Conservation (phyloP, 2,329 filamentous ascomycete genomes). For the Clonostachys chloroleuca region DNA sequence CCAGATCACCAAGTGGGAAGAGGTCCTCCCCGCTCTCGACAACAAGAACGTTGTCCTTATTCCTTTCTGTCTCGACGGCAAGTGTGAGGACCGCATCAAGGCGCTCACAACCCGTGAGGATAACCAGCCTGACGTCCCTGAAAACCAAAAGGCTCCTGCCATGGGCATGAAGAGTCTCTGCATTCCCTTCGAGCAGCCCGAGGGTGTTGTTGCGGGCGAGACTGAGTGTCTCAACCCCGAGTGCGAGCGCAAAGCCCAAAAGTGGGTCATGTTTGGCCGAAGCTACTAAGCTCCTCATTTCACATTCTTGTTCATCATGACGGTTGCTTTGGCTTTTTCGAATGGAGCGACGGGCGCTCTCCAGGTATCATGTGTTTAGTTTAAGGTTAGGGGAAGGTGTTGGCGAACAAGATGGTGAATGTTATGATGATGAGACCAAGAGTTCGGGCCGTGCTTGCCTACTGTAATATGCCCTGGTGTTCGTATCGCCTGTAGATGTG, state of each 20-base stretch:
- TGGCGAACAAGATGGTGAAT: no score
- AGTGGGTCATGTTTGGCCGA: slow-evolving; percentile 91
- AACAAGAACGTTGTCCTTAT: slow-evolving; percentile 90
- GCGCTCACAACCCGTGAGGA: slow-evolving; percentile 78
- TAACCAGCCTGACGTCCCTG: slow-evolving; percentile 47
- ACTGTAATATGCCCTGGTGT: slow-evolving; percentile 21
- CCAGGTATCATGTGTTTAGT: neutral
- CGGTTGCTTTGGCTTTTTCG: neutral
- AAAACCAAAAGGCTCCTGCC: slow-evolving; percentile 47
- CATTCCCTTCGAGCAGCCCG: slow-evolving; percentile 80
- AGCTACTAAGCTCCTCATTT: slow-evolving; percentile 42
- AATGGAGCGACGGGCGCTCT: slow-evolving; percentile 7
- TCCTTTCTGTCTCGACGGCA: slow-evolving; percentile 75
- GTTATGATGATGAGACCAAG: no score
- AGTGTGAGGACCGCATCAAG: slow-evolving; percentile 95
- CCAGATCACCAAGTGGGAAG: slow-evolving; percentile 79
- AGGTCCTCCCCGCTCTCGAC: slow-evolving; percentile 87
- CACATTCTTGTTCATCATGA: no score
- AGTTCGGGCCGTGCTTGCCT: no score
- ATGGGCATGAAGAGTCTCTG: slow-evolving; percentile 69
- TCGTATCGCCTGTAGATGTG: slow-evolving; percentile 10
- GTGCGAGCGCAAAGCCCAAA: slow-evolving; percentile 70
- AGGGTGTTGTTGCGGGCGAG: slow-evolving; percentile 71
- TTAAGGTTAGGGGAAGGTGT: no score
- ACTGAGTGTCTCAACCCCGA: slow-evolving; percentile 92